These are phyloP conservation scores for Simmondsia chinensis DNA, from an alignment of 148 eudicot genomes.

Conservation along the genomic window DNA sequence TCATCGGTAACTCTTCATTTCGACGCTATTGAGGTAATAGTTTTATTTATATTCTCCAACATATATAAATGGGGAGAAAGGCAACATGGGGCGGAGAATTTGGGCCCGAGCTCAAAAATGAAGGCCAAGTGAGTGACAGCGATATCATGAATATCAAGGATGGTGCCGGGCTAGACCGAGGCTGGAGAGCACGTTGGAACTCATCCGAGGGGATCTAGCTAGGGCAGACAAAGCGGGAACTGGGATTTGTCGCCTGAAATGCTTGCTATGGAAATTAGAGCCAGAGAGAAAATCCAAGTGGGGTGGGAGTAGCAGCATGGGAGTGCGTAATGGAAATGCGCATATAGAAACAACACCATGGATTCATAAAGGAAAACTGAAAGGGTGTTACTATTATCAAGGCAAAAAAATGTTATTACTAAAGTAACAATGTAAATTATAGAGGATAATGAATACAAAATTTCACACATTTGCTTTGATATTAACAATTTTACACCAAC, in stretches of 20 bases:
- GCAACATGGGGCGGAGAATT: slow-evolving; percentile 92
- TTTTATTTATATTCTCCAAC: too few relatives aligned
- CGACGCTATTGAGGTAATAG: too few relatives aligned
- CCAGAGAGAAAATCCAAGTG: slow-evolving; percentile 35
- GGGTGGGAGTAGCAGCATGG: slow-evolving; percentile 42
- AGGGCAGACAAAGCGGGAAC: slow-evolving; percentile 94
- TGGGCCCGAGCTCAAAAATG: slow-evolving; percentile 52
- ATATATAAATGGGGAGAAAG: slow-evolving; percentile 95
- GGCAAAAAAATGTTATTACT: too few relatives aligned
- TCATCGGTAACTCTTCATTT: too few relatives aligned
- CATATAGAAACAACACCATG: too few relatives aligned
- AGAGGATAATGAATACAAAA: too few relatives aligned
- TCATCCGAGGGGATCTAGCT: slow-evolving; percentile 66
- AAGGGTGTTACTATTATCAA: too few relatives aligned
- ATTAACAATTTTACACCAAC: too few relatives aligned
- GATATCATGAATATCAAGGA: slow-evolving; percentile 55
- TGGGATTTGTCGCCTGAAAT: slow-evolving; percentile 99
- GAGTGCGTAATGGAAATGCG: slow-evolving; percentile 6
- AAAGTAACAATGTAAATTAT: too few relatives aligned
- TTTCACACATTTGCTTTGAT: too few relatives aligned
- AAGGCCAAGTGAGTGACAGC: slow-evolving; percentile 47
- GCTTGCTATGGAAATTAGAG: slow-evolving; percentile 70
- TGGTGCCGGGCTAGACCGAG: slow-evolving; percentile 40
- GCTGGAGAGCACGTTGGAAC: slow-evolving; percentile 56
- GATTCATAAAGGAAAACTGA: too few relatives aligned